Evolutionary conservation across 179 eudicot species (phyloP), one percentile per base, ranked within the genome.

Genomic region (Sideroxylon spinosum): DNA sequence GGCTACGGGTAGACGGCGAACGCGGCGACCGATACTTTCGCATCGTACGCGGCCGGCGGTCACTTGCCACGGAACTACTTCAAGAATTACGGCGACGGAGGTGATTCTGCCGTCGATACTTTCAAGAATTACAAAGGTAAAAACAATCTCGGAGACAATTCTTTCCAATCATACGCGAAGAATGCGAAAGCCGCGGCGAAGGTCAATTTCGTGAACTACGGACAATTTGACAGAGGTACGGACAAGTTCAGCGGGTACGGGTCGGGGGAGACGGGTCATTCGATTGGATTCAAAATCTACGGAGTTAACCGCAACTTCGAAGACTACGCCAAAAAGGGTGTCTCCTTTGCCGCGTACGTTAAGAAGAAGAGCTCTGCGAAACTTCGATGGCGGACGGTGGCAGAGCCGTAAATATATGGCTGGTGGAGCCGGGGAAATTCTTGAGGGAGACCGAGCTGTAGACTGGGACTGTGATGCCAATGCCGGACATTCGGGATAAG

Each of bases 341-440:
- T 85, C 8, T 66, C 74, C 0, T 91, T 91, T 63, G 69, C 84
- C 8, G 48, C 53, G 7, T 89, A 91, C 71, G 74, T 16, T 10
- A 88, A 86, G n/a, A n/a, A n/a, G n/a, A n/a, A 16, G 29, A 75
- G 71, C 71, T n/a, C 73, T 28, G 61, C 7, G 46, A 75, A 32
- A 11, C 49, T 6, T 32, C 67, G 20, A 16, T 65, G 76, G 68
- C 57, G 50, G 52, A 25, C n/a, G 70, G 77, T 73, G 85, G 85
- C 56, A 89, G 81, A 62, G 1, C 44, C 4, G 86, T 81, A 75
- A 91, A 86, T 81, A 86, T 66, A 78, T 89, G 93, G 97, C n/a
- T n/a, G n/a, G 79, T 93, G 2, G 97, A 93, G 80, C 94, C 91
- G 0, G 98, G 98, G 4, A 93, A 90, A 70, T 93, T 91, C 70